Conservation (phyloP, 2,329 filamentous ascomycete genomes). For the Sarocladium brachiariae region DNA sequence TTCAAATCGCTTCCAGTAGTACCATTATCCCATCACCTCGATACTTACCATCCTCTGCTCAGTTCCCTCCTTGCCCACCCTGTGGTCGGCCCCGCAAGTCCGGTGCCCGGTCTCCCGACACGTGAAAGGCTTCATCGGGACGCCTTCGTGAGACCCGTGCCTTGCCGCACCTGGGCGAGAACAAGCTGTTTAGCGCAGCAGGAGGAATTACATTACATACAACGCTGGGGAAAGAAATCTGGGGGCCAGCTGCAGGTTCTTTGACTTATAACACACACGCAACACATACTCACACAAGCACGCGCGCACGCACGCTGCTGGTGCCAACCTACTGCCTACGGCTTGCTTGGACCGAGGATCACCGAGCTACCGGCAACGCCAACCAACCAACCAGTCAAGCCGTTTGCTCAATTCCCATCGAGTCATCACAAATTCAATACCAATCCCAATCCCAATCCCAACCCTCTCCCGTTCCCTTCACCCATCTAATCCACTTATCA, state of each 20-base stretch:
- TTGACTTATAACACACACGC: not conserved
- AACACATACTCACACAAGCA: not conserved
- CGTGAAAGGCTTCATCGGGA: constrained; percentile 10
- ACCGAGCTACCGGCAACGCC: constrained; percentile 4
- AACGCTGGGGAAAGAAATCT: no score
- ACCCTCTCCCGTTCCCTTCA: not conserved
- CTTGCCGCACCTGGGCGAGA: not conserved
- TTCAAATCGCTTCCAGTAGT: no score
- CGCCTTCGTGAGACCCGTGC: no score
- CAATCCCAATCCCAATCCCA: no score
- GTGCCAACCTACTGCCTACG: not conserved
- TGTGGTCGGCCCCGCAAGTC: not conserved
- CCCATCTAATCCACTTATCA: not conserved
- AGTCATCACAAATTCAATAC: no score
- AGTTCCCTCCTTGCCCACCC: not conserved
- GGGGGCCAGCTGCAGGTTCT: no score
- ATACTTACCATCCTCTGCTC: no score
- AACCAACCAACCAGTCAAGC: no score
- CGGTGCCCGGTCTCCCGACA: not conserved
- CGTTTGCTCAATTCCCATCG: no score
- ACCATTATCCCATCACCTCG: no score
- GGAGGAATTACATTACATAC: no score
- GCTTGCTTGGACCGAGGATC: constrained; percentile 4
- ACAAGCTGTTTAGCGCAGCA: no score
- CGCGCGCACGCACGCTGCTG: not conserved